Evolutionary conservation across 257 asterid genomes (phyloP), one percentile per base, ranked within the genome.

Genomic region (Linaria vulgaris): DNA sequence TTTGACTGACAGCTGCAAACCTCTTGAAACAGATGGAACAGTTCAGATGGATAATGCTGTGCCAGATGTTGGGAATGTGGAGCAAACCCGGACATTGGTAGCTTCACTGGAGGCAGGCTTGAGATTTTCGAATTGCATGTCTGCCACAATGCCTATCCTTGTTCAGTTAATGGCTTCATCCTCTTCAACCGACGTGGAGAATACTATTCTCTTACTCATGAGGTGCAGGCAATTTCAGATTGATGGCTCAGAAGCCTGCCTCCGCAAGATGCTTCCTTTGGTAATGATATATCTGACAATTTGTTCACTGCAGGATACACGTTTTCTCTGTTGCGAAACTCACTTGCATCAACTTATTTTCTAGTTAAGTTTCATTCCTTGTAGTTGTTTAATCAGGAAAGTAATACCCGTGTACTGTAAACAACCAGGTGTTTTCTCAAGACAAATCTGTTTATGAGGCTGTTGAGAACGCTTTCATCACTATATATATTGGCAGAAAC

Each of bases 111-210:
- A 89, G 83, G 83, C 99, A 43, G 99, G 96, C 67, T 74, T 92
- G 79, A 79, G 88, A 69, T 92, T 92, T 76, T 92, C 99, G n/a
- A 78, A 70, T 58, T 87, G 95, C 68, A 75, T 89, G 23, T 87
- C 94, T 14, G 81, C 84, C 56, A 74, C 74, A 12, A 89, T 85
- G 96, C 88, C 94, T 22, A 87, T 81, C 67, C 96, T 92, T 47
- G 91, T 92, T 73, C 99, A 92, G 48, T 76, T 92, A 77, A 87
- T 92, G 99, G 97, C 99, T 64, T 92, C 99, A 24, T 84, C 99
- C 63, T 89, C 99, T 72, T 92, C 97, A n/a, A 82, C 78, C 56
- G 97, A 92, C 63, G 99, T 89, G 72, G 99, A 92, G 61, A 85
- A 85, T 69, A 81, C 97, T 67, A 92, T 92, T 74, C 90, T 87